Conservation (phyloP, 2,329 filamentous ascomycete species). For the Malbranchea zuffiana region DNA sequence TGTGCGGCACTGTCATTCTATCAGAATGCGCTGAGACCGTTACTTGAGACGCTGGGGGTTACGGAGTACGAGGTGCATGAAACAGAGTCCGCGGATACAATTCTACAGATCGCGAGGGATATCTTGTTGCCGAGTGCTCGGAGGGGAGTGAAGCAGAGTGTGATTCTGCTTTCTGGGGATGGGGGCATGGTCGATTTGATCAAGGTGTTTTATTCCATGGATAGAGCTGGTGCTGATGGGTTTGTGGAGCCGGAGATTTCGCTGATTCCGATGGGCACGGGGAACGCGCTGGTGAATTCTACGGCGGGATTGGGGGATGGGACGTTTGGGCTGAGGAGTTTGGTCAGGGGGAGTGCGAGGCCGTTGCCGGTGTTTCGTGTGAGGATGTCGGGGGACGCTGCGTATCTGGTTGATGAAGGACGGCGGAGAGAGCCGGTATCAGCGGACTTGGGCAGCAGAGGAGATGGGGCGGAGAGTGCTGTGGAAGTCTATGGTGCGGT, state of each 20-base stretch:
- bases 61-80: conserved; percentile 44
- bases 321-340: conserved; percentile 42
- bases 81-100: conserved; percentile 53
- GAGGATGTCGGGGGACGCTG: conserved; percentile 49
- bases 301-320: conserved; percentile 22
- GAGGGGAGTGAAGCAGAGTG: conserved; percentile 42
- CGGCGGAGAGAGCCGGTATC: conserved; percentile 29
- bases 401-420: conserved; percentile 34
- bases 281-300: conserved; percentile 37
- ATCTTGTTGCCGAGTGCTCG: conserved; percentile 42
- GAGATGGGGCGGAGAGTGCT: conserved; percentile 19
- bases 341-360: conserved; percentile 47
- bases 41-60: conserved; percentile 42
- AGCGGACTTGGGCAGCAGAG: conserved; percentile 4
- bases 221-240: conserved; percentile 12
- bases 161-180: conserved; percentile 77
- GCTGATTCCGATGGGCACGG: conserved; percentile 44
- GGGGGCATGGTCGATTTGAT: conserved; percentile 75
- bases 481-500: conserved; percentile 56
- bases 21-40: conserved; percentile 43
- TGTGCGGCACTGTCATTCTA: conserved; percentile 49
- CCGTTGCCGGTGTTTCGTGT: conserved; percentile 54
- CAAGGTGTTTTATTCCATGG: conserved; percentile 47
- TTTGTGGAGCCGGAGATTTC: conserved; percentile 45
- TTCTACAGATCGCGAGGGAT: conserved; percentile 51